These are phyloP conservation scores for Aspergillus pseudonomiae DNA, from an alignment of 2,329 filamentous ascomycete genomes.

Conservation along the genomic window DNA sequence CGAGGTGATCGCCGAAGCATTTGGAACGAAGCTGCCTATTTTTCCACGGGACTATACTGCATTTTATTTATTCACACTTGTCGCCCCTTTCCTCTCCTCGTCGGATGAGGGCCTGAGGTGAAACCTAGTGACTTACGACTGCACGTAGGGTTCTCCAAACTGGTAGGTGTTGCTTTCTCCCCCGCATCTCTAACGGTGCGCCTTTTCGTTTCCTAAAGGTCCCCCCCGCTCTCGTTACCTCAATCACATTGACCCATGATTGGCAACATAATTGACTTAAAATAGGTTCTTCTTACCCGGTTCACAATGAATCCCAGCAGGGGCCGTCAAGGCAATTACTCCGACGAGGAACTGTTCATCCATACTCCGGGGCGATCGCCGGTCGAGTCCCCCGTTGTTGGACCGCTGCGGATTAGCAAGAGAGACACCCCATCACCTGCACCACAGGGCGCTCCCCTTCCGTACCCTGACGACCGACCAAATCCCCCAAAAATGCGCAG, in stretches of 20 bases:
- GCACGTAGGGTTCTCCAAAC: neutral
- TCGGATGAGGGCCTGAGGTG: neutral
- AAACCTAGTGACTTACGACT: neutral
- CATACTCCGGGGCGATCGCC: slow-evolving; percentile 36
- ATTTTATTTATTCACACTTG: neutral
- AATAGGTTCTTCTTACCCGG: neutral
- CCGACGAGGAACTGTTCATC: slow-evolving; percentile 81
- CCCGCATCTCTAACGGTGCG: neutral
- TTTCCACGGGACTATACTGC: neutral
- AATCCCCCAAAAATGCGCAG: slow-evolving; percentile 39
- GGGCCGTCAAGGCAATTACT: slow-evolving; percentile 65
- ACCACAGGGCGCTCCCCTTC: slow-evolving; percentile 58
- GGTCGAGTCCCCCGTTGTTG: slow-evolving; percentile 74
- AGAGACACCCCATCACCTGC: slow-evolving; percentile 66
- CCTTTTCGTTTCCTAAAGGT: neutral
- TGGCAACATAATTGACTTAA: neutral
- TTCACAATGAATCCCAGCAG: slow-evolving; percentile 48
- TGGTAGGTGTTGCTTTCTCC: neutral
- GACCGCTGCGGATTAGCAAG: slow-evolving; percentile 84
- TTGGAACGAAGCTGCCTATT: slow-evolving; percentile 1
- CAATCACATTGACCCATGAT: neutral
- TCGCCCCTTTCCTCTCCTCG: neutral
- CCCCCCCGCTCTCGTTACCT: neutral
- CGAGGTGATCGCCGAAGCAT: neutral
- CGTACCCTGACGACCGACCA: slow-evolving; percentile 71